Evolutionary conservation across 176 grass and related monocot genomes (phyloP).

Genomic region (Avena eriantha): DNA sequence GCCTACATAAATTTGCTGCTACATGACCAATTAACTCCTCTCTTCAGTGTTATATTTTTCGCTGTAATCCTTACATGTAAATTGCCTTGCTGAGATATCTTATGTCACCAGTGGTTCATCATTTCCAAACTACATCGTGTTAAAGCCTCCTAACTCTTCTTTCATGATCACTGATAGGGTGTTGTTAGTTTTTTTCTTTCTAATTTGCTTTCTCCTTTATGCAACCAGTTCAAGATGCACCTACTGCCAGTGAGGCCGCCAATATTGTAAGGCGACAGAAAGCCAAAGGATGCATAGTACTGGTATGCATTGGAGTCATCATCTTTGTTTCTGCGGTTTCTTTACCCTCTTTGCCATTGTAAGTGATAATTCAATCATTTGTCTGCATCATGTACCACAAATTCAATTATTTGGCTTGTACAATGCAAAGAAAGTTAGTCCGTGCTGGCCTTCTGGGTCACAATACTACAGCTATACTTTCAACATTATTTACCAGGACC

Average conservation of each 20-base stretch:
- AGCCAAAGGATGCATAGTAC: conserved; percentile 59
- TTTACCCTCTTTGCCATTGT: conserved; percentile 63
- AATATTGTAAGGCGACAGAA: conserved; percentile 61
- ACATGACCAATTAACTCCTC: not conserved
- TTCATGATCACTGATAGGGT: conserved; percentile 28
- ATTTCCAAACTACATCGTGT: not conserved
- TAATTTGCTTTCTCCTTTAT: not conserved
- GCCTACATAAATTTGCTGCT: conserved; percentile 8
- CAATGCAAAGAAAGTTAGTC: not conserved
- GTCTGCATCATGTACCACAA: not conserved
- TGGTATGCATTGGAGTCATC: conserved; percentile 57
- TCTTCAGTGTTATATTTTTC: not conserved
- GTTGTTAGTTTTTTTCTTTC: not conserved
- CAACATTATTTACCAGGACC: not conserved
- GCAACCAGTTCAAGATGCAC: conserved; percentile 40
- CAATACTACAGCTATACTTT: not conserved
- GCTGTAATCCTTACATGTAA: conserved; percentile 13
- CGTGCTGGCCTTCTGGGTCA: not conserved
- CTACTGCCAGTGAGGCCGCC: conserved; percentile 19
- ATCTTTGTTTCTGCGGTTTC: conserved; percentile 60
- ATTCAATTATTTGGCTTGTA: conserved; percentile 17
- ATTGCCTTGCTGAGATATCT: conserved; percentile 25
- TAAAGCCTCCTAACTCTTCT: not conserved
- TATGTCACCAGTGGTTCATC: not conserved
- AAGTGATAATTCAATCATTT: conserved; percentile 44